Conservation (phyloP, 176 grass and related monocot species). For the Areca catechu region DNA sequence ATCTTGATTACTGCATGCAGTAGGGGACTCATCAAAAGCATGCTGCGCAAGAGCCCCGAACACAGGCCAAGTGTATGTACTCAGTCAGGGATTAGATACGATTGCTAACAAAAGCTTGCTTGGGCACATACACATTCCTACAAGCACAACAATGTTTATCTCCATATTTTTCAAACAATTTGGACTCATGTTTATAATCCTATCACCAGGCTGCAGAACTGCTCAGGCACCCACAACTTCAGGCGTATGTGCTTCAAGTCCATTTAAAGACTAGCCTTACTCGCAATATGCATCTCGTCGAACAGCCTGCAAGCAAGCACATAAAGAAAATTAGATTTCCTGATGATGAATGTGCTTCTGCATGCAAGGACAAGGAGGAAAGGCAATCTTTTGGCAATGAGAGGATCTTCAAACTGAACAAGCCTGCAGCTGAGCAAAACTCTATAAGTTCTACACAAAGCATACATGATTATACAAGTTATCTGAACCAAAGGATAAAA, state of each 20-base stretch:
- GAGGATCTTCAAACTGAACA: conserved; percentile 45
- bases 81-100: not conserved
- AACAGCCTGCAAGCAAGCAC: conserved; percentile 35
- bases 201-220: conserved; percentile 68
- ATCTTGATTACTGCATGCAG: conserved; percentile 34
- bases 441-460: conserved; percentile 52
- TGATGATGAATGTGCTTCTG: conserved; percentile 38
- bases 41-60: conserved; percentile 90
- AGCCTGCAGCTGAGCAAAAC: conserved; percentile 44
- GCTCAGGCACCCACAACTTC: conserved; percentile 77
- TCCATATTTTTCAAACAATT: conserved; percentile 3
- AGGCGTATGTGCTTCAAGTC: conserved; percentile 84
- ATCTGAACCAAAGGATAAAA: conserved; percentile 35
- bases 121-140: no score
- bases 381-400: conserved; percentile 58
- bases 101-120: not conserved
- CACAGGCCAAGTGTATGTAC: conserved; percentile 82
- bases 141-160: no score
- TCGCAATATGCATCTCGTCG: conserved; percentile 34
- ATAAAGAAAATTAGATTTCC: conserved; percentile 69
- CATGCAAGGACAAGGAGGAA: conserved; percentile 39
- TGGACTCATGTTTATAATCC: conserved; percentile 4
- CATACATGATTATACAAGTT: conserved; percentile 51
- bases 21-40: conserved; percentile 93
- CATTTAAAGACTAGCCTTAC: conserved; percentile 72